Base-by-base conservation (phyloP, 108 stramenopile genomes). In the Schizochytrium sp. region DNA sequence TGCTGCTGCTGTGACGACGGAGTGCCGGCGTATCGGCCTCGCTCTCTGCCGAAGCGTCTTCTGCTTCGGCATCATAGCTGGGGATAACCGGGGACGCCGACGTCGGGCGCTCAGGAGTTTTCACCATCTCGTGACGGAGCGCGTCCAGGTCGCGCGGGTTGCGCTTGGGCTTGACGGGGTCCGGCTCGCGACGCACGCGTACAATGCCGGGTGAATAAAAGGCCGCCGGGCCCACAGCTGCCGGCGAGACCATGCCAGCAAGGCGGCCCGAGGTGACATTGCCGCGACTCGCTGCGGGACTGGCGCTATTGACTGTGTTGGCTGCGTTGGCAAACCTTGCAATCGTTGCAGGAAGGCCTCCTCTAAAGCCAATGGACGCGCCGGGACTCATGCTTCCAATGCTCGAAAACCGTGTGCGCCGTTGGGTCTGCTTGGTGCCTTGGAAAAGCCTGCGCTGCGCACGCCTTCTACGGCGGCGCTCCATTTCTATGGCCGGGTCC, bases 71-170 rank as follows among this genome's bases (percentile, higher is more conserved):
- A 0, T 57, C 55, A 18, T 69, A 69, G 41, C 63, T 69, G 25
- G 63, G 63, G 18, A 69, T 5, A 69, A 69, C 8, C 41, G 63
- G 63, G 41, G 63, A 69, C 25, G 63, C 25, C 6, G 14, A 8
- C 25, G 63, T 69, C 21, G 63, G 63, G 0, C 63, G 63, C 41
- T 69, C 63, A 41, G 63, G 63, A 41, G 63, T 69, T 69, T 69
- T 69, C 63, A 69, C 63, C 63, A 69, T 41, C 63, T 69, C 63
- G 18, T 69, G 63, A 41, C 63, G 63, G 63, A 69, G 63, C 63
- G 63, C 63, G 63, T 69, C 63, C 63, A 69, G 63, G 41, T 69
- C 63, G 63, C 63, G 63, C 63, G 63, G 63, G 63, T 69, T 69
- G 8, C 63, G 63, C 63, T 69, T 69, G 34, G 63, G 63, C 63